Base-by-base conservation (phyloP, 495 filamentous ascomycete genomes). In the Paragyromitra xinjiangensis region DNA sequence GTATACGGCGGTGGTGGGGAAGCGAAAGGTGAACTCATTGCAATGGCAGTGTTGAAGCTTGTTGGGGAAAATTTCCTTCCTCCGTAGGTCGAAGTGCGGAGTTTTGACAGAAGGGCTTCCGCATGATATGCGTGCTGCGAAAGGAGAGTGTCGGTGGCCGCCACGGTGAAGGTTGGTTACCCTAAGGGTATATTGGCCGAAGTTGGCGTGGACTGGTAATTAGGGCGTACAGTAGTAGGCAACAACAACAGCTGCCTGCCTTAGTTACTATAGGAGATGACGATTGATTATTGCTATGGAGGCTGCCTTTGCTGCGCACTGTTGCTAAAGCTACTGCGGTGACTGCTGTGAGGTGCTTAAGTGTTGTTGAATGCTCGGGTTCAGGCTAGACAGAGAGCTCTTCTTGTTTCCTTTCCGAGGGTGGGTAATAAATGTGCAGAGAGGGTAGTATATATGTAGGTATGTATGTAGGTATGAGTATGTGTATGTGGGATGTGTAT, bases 1-100 rank as follows among this genome's bases (percentile, higher is more conserved):
- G 75, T 67, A 58, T 82, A 82, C 1, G 80, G 80, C 11, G 80
- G 80, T 11, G 80, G 80, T 22, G 80, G 80, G n/a, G 80, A 82
- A 24, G 80, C 71, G 64, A 82, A 82, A 37, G 80, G 80, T n/a
- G 79, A 79, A 63, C 14, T 81, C 80, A 81, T 81, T 75, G 69
- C 42, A 42, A 75, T 70, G 48, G 73, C 65, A 53, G 73, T 67
- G 44, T 81, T 81, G 62, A 77, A 81, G 53, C 78, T 75, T 69
- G 78, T 73, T 50, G 78, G 77, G 59, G 69, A 80, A 24, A 79
- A 79, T 70, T 77, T 79, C 61, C 74, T 78, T 65, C 65, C 70
- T 42, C 80, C 69, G 58, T 70, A 73, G 61, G 80, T 79, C 37
- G 79, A 82, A 14, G 69, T 81, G 70, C 80, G 80, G 66, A 82